A percentile compares a stretch with the other conserved stretches of the same genome.
phyloP scores from a whole-genome alignment of 371 early-diverging fungal species.

The Cokeromyces recurvatus region DNA sequence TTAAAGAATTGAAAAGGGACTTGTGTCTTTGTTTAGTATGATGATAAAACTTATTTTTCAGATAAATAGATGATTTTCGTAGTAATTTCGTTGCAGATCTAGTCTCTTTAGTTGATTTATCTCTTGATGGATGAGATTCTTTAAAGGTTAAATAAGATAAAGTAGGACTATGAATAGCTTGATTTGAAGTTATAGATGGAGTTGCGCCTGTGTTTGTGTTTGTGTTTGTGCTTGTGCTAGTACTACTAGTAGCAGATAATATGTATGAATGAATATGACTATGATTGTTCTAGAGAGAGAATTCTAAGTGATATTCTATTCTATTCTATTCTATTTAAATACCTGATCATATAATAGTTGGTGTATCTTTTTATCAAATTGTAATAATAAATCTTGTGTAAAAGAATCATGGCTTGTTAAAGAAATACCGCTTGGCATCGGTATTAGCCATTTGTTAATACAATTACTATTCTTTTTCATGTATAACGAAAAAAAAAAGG shows the following conservation, averaged over 20 bases:
- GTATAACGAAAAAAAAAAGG: not conserved
- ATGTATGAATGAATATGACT: no score
- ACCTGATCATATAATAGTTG: not conserved
- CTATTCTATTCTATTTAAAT: no score
- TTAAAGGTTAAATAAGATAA: not conserved
- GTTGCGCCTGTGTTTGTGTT: not conserved
- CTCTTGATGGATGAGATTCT: not conserved
- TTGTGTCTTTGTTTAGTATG: not conserved
- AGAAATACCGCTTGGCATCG: conserved; percentile 27
- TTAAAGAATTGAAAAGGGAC: no score
- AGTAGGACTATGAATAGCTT: no score
- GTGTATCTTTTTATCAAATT: conserved; percentile 15
- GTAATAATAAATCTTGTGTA: conserved; percentile 18
- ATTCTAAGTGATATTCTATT: no score
- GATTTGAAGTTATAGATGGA: not conserved
- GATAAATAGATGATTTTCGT: conserved; percentile 21
- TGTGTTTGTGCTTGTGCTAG: not conserved
- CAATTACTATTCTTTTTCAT: not conserved
- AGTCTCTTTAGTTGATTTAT: not conserved
- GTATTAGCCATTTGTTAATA: not conserved
- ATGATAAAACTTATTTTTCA: conserved; percentile 12
- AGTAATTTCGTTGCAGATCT: conserved; percentile 15
- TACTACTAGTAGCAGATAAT: no score
- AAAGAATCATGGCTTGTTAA: conserved; percentile 21
- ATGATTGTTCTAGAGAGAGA: no score